These are phyloP conservation scores for Stenogyne calaminthoides DNA, from an alignment of 305 asterid genomes.

Conservation along the genomic window DNA sequence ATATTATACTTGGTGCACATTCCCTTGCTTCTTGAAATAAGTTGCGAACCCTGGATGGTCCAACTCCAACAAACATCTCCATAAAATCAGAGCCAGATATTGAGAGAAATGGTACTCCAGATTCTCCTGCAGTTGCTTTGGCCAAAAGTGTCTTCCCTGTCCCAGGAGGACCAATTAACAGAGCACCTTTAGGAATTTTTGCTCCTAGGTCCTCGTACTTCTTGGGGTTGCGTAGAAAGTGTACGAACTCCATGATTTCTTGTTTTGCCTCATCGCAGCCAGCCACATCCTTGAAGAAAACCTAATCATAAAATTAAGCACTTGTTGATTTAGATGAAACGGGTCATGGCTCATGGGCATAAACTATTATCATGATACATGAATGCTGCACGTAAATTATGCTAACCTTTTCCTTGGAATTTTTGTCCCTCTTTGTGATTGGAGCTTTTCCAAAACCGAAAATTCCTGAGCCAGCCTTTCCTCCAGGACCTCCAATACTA, in stretches of 20 bases:
- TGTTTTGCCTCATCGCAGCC: conserved; percentile 92
- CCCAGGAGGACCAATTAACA: conserved; percentile 90
- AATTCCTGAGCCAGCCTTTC: conserved; percentile 66
- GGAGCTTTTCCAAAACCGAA: conserved; percentile 71
- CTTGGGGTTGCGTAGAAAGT: conserved; percentile 83
- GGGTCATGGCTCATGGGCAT: background rate
- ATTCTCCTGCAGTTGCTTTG: conserved; percentile 91
- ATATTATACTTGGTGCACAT: conserved; percentile 80
- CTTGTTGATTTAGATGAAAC: conserved; percentile 8
- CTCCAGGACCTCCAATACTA: conserved; percentile 61
- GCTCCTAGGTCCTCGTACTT: conserved; percentile 80
- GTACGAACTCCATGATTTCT: conserved; percentile 94
- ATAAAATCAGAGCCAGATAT: conserved; percentile 79
- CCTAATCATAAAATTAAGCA: conserved; percentile 43
- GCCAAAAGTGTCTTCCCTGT: conserved; percentile 92
- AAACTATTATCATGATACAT: conserved; percentile 1
- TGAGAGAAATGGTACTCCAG: conserved; percentile 81
- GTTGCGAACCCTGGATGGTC: conserved; percentile 75
- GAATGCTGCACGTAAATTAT: background rate
- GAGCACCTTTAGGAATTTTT: conserved; percentile 84
- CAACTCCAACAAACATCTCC: conserved; percentile 88
- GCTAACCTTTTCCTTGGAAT: conserved; percentile 76
- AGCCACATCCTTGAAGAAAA: conserved; percentile 78
- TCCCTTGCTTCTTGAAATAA: conserved; percentile 78
- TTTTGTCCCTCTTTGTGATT: conserved; percentile 70